These are phyloP conservation scores for Yamadazyma olivae DNA, from an alignment of 805 yeast genomes.

Conservation along the genomic window DNA sequence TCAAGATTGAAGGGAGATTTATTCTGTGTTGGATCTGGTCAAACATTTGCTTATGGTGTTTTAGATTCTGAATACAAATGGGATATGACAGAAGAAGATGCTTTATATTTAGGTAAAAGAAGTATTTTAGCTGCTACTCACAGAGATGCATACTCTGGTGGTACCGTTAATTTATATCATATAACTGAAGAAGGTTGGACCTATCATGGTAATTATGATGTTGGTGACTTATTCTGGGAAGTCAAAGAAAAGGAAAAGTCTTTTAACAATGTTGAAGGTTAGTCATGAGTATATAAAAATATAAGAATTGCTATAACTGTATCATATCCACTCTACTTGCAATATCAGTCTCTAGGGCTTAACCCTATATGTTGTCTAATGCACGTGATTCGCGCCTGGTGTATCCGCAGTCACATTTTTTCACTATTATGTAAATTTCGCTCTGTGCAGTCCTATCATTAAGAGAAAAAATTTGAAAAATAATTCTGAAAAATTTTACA, in stretches of 20 bases:
- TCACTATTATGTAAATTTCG: background rate
- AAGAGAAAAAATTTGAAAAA: background rate
- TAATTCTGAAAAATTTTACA: slow-evolving; percentile 3
- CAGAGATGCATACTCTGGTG: slow-evolving; percentile 98
- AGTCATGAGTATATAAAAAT: no score
- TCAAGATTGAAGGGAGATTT: slow-evolving; percentile 91
- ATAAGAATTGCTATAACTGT: no score
- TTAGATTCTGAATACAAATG: slow-evolving; percentile 87
- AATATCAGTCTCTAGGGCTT: background rate
- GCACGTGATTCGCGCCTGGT: background rate
- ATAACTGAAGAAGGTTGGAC: slow-evolving; percentile 93
- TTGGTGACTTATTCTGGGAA: slow-evolving; percentile 89
- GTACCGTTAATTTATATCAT: slow-evolving; percentile 89
- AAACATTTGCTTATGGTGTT: slow-evolving; percentile 98
- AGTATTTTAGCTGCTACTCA: slow-evolving; percentile 97
- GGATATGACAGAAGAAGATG: slow-evolving; percentile 92
- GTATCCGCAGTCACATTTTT: background rate
- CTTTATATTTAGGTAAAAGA: slow-evolving; percentile 90
- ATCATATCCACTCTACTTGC: background rate
- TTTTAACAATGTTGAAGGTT: slow-evolving; percentile 73
- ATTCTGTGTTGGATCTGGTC: slow-evolving; percentile 98
- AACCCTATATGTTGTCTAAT: background rate
- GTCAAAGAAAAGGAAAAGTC: slow-evolving; percentile 84
- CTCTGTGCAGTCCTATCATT: background rate
- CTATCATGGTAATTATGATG: slow-evolving; percentile 93